phyloP scores from a whole-genome alignment of 1,139 yeast genomes.

The Candida neerlandica region DNA sequence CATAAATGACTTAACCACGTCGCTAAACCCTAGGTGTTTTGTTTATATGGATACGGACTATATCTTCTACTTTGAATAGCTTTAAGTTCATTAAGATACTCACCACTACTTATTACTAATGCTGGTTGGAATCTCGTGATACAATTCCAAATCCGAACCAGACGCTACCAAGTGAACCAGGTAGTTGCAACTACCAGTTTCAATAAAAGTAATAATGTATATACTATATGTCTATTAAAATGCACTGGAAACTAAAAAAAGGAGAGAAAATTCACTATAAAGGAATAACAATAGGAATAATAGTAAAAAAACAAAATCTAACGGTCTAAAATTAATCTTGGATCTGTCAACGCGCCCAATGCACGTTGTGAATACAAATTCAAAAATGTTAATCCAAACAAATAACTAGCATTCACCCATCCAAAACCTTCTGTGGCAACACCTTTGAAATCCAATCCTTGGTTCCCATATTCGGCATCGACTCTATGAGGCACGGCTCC shows the following conservation, averaged over 20 bases:
- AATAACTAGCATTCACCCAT: conserved; percentile 91
- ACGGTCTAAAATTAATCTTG: not conserved
- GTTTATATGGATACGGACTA: not conserved
- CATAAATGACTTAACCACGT: no score
- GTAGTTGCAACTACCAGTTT: not conserved
- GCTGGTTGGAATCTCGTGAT: no score
- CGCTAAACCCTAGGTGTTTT: no score
- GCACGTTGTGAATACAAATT: conserved; percentile 74
- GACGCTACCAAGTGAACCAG: no score
- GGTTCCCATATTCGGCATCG: conserved; percentile 96
- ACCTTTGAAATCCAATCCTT: conserved; percentile 89
- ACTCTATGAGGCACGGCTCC: conserved; percentile 88
- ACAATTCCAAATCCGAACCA: no score
- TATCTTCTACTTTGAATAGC: no score
- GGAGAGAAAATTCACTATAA: not conserved
- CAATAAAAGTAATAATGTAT: no score
- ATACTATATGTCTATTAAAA: not conserved
- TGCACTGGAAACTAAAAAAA: not conserved
- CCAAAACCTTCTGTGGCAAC: conserved; percentile 97
- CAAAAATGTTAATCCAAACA: conserved; percentile 72
- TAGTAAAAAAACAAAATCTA: not conserved
- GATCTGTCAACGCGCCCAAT: conserved; percentile 68
- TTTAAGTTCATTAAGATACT: no score
- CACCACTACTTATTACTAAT: no score
- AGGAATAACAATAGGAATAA: not conserved